A percentile compares a stretch with the other conserved stretches of the same genome.
phyloP scores from a whole-genome alignment of 228 moss, liverwort and hornwort species.

The Sphagnum fallax region DNA sequence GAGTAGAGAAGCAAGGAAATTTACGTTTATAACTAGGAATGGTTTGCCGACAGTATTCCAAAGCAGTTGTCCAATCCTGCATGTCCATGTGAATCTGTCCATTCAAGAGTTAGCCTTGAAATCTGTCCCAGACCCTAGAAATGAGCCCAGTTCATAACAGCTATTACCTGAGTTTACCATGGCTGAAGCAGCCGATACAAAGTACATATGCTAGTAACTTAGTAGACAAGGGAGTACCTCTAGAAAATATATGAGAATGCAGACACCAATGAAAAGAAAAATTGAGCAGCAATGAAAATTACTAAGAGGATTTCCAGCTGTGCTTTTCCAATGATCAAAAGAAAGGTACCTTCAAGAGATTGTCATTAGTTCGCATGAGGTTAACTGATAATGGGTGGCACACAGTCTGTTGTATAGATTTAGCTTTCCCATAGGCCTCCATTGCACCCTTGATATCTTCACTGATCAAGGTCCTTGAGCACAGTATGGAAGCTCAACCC shows the following conservation, averaged over 20 bases:
- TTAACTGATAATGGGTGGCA: constrained; percentile 63
- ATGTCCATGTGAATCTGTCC: constrained; percentile 76
- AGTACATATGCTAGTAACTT: not conserved
- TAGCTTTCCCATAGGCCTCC: constrained; percentile 41
- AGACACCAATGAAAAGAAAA: too few species aligned
- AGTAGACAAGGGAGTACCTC: too few species aligned
- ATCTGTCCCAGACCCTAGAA: not conserved
- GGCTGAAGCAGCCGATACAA: not conserved
- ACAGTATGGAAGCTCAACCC: too few species aligned
- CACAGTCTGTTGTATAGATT: constrained; percentile 42
- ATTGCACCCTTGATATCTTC: constrained; percentile 53
- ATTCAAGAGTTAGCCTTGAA: constrained; percentile 1
- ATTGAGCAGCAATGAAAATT: too few species aligned
- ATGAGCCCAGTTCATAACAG: not conserved
- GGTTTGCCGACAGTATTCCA: constrained; percentile 58
- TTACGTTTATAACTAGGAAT: constrained; percentile 77
- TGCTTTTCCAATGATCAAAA: too few species aligned
- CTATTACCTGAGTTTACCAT: not conserved
- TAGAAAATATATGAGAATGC: too few species aligned
- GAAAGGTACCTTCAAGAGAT: constrained; percentile 61
- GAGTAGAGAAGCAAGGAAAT: not conserved
- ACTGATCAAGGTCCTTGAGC: constrained; percentile 5
- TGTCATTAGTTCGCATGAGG: constrained; percentile 70
- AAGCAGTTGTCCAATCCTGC: constrained; percentile 72
- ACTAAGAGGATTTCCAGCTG: too few species aligned